Evolutionary conservation across 169 alveolate genomes (phyloP).

Genomic region (Plasmodium sp.): DNA sequence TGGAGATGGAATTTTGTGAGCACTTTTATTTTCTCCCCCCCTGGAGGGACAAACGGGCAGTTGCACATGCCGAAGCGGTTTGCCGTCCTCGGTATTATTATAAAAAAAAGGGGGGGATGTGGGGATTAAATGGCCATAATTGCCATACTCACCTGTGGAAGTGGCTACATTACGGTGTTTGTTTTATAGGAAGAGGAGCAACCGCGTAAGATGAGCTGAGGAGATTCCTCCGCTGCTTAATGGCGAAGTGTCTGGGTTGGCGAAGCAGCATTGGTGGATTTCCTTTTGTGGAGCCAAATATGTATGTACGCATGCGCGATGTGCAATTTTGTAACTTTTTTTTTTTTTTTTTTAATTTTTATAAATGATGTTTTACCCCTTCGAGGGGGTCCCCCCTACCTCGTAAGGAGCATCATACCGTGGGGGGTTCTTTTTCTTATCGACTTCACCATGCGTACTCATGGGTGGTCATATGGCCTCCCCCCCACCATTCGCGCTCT

Average conservation of each 20-base stretch:
- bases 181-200: neutral
- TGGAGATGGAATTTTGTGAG: neutral
- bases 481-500: neutral
- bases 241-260: neutral
- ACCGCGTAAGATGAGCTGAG: neutral
- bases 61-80: neutral
- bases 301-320: neutral
- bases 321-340: neutral
- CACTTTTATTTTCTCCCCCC: neutral
- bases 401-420: no score
- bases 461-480: no score
- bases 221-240: neutral
- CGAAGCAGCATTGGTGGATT: neutral
- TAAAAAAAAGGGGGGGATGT: neutral
- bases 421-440: no score
- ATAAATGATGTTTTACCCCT: no score
- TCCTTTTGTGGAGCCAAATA: neutral
- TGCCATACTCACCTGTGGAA: neutral
- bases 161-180: neutral
- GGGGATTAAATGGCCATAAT: neutral
- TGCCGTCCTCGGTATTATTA: neutral
- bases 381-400: no score
- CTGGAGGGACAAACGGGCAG: neutral
- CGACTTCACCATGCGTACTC: no score
- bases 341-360: no score